Conservation (phyloP, 495 filamentous ascomycete genomes). For the Staphylotrichum tortipilum region DNA sequence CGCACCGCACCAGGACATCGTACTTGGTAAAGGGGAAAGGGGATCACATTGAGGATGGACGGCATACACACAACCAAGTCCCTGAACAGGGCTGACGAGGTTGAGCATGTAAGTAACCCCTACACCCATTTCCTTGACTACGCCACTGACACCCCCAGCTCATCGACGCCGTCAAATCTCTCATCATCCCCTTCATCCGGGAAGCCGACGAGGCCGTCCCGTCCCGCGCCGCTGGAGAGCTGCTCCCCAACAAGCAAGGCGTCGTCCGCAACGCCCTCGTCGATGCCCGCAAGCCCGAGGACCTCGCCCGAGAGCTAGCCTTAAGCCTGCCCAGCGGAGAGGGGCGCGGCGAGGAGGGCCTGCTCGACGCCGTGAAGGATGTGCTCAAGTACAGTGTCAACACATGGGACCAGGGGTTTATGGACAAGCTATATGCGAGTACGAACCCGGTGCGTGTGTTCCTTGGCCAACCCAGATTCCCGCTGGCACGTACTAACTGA, state of each 20-base stretch:
- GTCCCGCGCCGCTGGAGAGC: conserved; percentile 42
- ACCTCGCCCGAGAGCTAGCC: conserved; percentile 55
- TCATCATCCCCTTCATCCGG: conserved; percentile 71
- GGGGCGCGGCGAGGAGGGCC: conserved; percentile 61
- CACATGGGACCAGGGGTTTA: conserved; percentile 92
- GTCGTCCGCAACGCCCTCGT: conserved; percentile 53
- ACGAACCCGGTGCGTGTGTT: conserved; percentile 71
- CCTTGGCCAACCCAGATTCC: background rate
- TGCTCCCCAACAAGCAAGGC: conserved; percentile 37
- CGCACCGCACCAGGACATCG: too few relatives aligned
- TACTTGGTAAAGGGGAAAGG: too few relatives aligned
- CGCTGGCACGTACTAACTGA: background rate
- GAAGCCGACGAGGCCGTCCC: conserved; percentile 59
- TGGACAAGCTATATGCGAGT: conserved; percentile 84
- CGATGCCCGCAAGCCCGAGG: conserved; percentile 60
- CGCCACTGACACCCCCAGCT: conserved; percentile 42
- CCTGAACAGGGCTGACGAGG: conserved; percentile 26
- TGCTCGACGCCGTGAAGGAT: conserved; percentile 55
- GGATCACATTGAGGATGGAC: conserved; percentile 15
- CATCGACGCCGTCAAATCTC: conserved; percentile 59
- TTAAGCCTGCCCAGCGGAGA: conserved; percentile 54
- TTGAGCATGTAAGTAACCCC: conserved; percentile 38
- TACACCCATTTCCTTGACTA: background rate
- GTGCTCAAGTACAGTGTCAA: conserved; percentile 80
- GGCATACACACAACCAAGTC: conserved; percentile 11